Percentiles rank a stretch among this genome's conserved stretches.
Conservation (phyloP, 1,139 yeast species). For the Blastobotrys aristatus region DNA sequence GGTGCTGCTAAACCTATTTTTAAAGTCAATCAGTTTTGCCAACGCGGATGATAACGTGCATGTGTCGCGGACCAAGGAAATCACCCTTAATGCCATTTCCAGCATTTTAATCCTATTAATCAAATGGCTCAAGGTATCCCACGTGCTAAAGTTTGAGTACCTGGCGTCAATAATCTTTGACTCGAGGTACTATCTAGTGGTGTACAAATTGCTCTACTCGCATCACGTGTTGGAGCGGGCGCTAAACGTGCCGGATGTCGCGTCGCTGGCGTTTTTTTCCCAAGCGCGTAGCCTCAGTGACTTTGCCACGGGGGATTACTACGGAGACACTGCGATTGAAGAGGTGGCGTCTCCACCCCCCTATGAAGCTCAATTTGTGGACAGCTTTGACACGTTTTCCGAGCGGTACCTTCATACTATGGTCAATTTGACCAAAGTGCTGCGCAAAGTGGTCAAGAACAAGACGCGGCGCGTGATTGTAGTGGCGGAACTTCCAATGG, state of each 20-base stretch:
- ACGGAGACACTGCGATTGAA: conserved; percentile 10
- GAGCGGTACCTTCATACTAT: conserved; percentile 32
- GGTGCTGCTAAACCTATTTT: conserved; percentile 59
- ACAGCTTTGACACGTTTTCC: conserved; percentile 26
- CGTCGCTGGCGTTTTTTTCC: conserved; percentile 43
- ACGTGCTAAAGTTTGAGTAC: conserved; percentile 73
- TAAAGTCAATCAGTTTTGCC: conserved; percentile 37
- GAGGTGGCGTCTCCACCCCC: neutral
- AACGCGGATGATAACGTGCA: conserved; percentile 23
- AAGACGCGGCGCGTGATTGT: conserved; percentile 40
- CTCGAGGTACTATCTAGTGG: conserved; percentile 52
- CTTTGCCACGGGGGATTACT: conserved; percentile 14
- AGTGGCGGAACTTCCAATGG: conserved; percentile 42
- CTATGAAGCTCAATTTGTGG: conserved; percentile 8
- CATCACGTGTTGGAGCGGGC: conserved; percentile 35
- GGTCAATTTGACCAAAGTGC: conserved; percentile 33
- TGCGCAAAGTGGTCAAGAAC: conserved; percentile 34
- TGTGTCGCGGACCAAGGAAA: conserved; percentile 54
- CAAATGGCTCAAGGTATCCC: conserved; percentile 76
- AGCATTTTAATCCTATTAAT: conserved; percentile 50
- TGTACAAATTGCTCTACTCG: conserved; percentile 36
- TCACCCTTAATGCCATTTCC: conserved; percentile 57
- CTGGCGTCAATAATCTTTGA: conserved; percentile 71
- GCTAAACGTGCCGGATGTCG: conserved; percentile 34
- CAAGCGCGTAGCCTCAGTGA: conserved; percentile 35